phyloP scores from a whole-genome alignment of 73 alveolate genomes.

The Blepharisma stoltei region DNA sequence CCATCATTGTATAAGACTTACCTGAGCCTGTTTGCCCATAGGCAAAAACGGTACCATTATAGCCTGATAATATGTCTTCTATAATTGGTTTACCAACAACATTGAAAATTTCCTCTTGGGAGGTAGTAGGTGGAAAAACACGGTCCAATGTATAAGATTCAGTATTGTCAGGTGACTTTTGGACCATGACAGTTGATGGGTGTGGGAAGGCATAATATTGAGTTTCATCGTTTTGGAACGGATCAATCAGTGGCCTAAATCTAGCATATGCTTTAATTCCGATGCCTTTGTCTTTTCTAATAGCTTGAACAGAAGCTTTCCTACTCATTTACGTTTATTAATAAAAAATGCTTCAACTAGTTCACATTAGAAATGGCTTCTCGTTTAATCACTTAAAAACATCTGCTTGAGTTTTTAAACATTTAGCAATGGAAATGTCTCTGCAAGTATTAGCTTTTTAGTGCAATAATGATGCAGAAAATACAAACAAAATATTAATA shows the following conservation, averaged over 20 bases:
- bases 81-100: constrained; percentile 70
- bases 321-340: too few species aligned
- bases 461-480: too few species aligned
- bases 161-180: constrained; percentile 9
- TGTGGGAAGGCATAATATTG: constrained; percentile 15
- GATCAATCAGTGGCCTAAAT: neutral
- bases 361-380: too few species aligned
- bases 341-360: too few species aligned
- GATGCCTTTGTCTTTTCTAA: too few species aligned
- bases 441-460: too few species aligned
- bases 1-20: constrained; percentile 95
- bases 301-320: too few species aligned
- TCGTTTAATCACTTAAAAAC: too few species aligned
- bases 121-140: constrained; percentile 60
- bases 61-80: constrained; percentile 64
- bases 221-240: too few species aligned
- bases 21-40: constrained; percentile 98
- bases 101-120: constrained; percentile 65
- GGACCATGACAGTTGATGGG: constrained; percentile 35
- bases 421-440: too few species aligned
- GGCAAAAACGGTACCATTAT: constrained; percentile 91
- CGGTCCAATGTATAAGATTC: constrained; percentile 66
- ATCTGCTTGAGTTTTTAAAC: too few species aligned
- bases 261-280: neutral
- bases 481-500: too few species aligned